Conservation (phyloP, 2,329 filamentous ascomycete species). For the Botryotinia globosa region DNA sequence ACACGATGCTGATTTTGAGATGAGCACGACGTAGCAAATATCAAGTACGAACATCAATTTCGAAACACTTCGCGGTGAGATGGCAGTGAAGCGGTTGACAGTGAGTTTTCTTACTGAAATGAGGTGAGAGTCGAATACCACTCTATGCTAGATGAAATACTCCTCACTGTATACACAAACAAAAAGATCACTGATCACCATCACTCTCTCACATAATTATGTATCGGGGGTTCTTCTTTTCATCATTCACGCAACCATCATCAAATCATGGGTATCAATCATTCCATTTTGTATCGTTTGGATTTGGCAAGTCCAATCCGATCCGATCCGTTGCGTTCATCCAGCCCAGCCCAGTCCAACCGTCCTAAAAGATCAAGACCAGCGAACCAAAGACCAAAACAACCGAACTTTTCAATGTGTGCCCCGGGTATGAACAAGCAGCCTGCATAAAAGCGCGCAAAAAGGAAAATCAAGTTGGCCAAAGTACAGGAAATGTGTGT, state of each 20-base stretch:
- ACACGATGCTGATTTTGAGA: background rate
- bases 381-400: constrained; percentile 17
- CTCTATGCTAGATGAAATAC: background rate
- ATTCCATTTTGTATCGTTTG: background rate
- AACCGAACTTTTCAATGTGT: constrained; percentile 17
- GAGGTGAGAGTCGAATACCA: background rate
- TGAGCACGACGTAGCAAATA: background rate
- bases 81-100: background rate
- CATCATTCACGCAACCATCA: constrained; percentile 16
- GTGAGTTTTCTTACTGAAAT: background rate
- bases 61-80: background rate
- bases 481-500: constrained; percentile 16
- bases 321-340: background rate
- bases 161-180: background rate
- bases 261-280: constrained; percentile 17
- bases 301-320: constrained; percentile 10
- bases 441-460: constrained; percentile 10
- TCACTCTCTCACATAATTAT: background rate
- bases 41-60: background rate
- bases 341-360: background rate
- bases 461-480: constrained; percentile 16
- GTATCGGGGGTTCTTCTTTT: constrained; percentile 5
- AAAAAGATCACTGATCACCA: background rate
- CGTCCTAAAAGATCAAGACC: constrained; percentile 17
- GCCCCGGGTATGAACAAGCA: constrained; percentile 20